phyloP scores from a whole-genome alignment of 805 yeast species.

The Schizosaccharomyces japonicus region DNA sequence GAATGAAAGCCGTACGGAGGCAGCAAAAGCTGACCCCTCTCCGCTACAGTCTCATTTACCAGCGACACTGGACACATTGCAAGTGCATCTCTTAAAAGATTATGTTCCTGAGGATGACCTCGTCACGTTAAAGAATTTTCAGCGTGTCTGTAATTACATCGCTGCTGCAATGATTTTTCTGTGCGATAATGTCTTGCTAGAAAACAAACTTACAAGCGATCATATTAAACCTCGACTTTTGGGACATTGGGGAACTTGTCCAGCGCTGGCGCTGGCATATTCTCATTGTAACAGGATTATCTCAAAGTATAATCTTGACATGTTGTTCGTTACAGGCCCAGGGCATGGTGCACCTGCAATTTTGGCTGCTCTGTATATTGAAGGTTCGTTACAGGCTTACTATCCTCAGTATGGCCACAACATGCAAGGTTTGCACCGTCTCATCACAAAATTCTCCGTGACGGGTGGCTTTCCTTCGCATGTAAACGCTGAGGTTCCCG shows the following conservation, averaged over 20 bases:
- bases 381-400: constrained; percentile 10
- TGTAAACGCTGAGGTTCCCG: constrained; percentile 11
- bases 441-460: constrained; percentile 10
- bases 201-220: constrained; percentile 7
- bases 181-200: constrained; percentile 8
- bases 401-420: constrained; percentile 9
- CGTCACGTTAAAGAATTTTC: constrained; percentile 8
- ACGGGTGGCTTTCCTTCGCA: constrained; percentile 12
- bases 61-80: no score
- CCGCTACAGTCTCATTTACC: no score
- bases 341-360: constrained; percentile 12
- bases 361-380: constrained; percentile 11
- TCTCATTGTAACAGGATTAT: constrained; percentile 10
- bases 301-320: constrained; percentile 9
- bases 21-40: no score
- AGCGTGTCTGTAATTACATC: constrained; percentile 9
- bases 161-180: constrained; percentile 11
- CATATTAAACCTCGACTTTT: constrained; percentile 11
- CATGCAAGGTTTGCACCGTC: constrained; percentile 8
- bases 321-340: constrained; percentile 11
- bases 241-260: constrained; percentile 12
- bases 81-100: no score
- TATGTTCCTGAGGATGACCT: neutral
- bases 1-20: no score
- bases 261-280: constrained; percentile 11